These are phyloP conservation scores for Wickerhamiella pararugosa DNA, from an alignment of 1,139 yeast species.

Conservation along the genomic window DNA sequence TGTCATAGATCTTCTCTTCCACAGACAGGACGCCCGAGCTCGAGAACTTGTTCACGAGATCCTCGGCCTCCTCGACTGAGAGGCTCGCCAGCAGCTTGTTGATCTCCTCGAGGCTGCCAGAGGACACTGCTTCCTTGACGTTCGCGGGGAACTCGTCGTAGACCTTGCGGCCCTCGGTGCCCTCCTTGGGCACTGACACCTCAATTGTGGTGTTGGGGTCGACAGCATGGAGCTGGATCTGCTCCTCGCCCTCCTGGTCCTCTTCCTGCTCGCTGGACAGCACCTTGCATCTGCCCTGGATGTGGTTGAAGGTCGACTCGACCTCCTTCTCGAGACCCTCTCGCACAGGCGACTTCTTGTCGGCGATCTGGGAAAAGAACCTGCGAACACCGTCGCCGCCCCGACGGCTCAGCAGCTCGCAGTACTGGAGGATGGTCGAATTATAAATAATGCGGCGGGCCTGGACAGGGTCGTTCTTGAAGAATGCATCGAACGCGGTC, in stretches of 20 bases:
- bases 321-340: slow-evolving; percentile 62
- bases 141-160: slow-evolving; percentile 23
- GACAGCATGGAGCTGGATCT: slow-evolving; percentile 73
- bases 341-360: slow-evolving; percentile 31
- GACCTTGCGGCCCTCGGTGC: slow-evolving; percentile 21
- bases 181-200: slow-evolving; percentile 53
- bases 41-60: slow-evolving; percentile 55
- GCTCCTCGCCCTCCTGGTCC: slow-evolving; percentile 38
- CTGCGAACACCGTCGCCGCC: slow-evolving; percentile 41
- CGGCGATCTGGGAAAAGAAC: slow-evolving; percentile 52
- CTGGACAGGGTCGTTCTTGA: slow-evolving; percentile 44
- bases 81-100: slow-evolving; percentile 71
- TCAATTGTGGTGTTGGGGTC: slow-evolving; percentile 70
- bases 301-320: slow-evolving; percentile 54
- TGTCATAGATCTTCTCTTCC: slow-evolving; percentile 62
- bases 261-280: slow-evolving; percentile 34
- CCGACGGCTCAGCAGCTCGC: slow-evolving; percentile 39
- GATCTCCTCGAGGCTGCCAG: slow-evolving; percentile 60
- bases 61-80: slow-evolving; percentile 68
- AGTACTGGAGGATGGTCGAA: slow-evolving; percentile 65
- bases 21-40: slow-evolving; percentile 65
- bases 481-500: slow-evolving; percentile 79
- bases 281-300: slow-evolving; percentile 56
- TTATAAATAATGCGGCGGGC: slow-evolving; percentile 55
- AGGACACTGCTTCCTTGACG: slow-evolving; percentile 63